These are phyloP conservation scores for Pseudogymnoascus verrucosus DNA, from an alignment of 2,329 filamentous ascomycete genomes.

Conservation along the genomic window DNA sequence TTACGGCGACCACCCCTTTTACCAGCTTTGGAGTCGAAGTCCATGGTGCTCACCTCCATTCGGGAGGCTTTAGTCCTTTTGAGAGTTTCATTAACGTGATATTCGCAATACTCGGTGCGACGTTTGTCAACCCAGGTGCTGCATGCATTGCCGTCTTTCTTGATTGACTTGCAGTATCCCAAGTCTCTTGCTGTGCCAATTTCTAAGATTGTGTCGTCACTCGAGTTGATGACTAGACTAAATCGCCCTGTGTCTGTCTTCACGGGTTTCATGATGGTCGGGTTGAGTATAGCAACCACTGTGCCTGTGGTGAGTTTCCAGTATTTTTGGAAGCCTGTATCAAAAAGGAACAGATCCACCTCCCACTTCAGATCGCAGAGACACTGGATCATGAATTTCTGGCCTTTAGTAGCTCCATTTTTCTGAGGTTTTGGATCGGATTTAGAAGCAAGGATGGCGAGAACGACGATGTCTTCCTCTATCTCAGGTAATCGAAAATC, in stretches of 20 bases:
- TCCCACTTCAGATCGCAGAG: slow-evolving; percentile 87
- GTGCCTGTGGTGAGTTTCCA: slow-evolving; percentile 94
- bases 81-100: slow-evolving; percentile 76
- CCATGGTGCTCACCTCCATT: slow-evolving; percentile 72
- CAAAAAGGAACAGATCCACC: slow-evolving; percentile 86
- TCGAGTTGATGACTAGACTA: slow-evolving; percentile 75
- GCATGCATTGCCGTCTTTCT: slow-evolving; percentile 77
- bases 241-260: slow-evolving; percentile 75
- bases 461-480: slow-evolving; percentile 82
- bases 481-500: slow-evolving; percentile 73
- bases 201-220: slow-evolving; percentile 83
- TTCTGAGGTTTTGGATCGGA: slow-evolving; percentile 65
- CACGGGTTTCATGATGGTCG: slow-evolving; percentile 80
- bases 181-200: slow-evolving; percentile 78
- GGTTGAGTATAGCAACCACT: slow-evolving; percentile 85
- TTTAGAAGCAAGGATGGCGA: slow-evolving; percentile 82
- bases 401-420: slow-evolving; percentile 38
- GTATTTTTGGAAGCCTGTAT: slow-evolving; percentile 80
- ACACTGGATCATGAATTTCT: slow-evolving; percentile 87
- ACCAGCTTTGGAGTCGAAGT: slow-evolving; percentile 31
- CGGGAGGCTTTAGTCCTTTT: slow-evolving; percentile 59
- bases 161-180: slow-evolving; percentile 77
- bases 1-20: slow-evolving; percentile 10
- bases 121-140: slow-evolving; percentile 79
- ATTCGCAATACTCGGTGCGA: slow-evolving; percentile 87